These are phyloP conservation scores for Arthrobotrys iridis DNA, from an alignment of 2,329 filamentous ascomycete genomes.

Conservation along the genomic window DNA sequence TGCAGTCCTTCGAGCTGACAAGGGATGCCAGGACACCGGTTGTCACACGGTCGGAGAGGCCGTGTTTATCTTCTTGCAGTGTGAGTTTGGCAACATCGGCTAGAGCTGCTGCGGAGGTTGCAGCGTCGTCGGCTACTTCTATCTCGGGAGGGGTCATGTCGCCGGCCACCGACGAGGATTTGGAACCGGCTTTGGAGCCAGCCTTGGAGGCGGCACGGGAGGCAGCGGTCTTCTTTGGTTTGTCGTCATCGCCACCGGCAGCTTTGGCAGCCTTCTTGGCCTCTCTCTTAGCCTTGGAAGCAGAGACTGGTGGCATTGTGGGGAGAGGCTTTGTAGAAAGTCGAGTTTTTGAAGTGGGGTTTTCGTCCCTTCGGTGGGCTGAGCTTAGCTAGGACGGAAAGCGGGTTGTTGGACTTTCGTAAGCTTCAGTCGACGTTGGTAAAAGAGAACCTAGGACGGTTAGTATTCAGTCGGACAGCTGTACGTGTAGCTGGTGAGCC, in stretches of 20 bases:
- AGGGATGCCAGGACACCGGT: conserved; percentile 94
- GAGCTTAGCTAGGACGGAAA: conserved; percentile 22
- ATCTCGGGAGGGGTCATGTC: conserved; percentile 72
- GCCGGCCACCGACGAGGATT: conserved; percentile 74
- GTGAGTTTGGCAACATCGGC: conserved; percentile 86
- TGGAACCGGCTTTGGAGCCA: conserved; percentile 70
- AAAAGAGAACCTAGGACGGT: background rate
- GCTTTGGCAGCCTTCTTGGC: conserved; percentile 66
- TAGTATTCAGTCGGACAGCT: background rate
- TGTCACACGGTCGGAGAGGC: conserved; percentile 95
- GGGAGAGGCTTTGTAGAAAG: background rate
- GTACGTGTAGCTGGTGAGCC: background rate
- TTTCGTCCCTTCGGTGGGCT: conserved; percentile 4
- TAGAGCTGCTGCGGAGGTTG: conserved; percentile 76
- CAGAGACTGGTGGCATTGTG: conserved; percentile 70
- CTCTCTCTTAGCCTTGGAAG: conserved; percentile 76
- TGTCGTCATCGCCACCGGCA: conserved; percentile 68
- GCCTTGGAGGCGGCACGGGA: conserved; percentile 76
- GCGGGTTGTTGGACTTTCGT: conserved; percentile 23
- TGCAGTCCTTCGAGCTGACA: conserved; percentile 87
- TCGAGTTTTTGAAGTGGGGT: background rate
- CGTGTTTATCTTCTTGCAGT: conserved; percentile 93
- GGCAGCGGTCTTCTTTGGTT: conserved; percentile 80
- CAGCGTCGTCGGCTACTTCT: conserved; percentile 70
- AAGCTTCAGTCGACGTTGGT: conserved; percentile 1